Evolutionary conservation across 2,329 filamentous ascomycete genomes (phyloP).

Genomic region (Talaromyces amestolkiae): DNA sequence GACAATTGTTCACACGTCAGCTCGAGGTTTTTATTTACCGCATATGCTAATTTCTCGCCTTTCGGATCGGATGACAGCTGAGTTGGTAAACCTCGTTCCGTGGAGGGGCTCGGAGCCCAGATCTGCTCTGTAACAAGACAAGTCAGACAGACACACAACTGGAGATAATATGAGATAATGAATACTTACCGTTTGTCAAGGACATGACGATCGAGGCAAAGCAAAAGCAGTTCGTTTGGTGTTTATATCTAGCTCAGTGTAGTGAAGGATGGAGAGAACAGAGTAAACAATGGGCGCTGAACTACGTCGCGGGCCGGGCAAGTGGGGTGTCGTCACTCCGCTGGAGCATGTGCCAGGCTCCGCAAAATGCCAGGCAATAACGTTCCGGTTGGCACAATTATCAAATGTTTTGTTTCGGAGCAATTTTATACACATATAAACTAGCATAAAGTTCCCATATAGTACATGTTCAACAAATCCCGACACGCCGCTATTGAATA

Average conservation of each 20-base stretch:
- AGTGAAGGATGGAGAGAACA: background rate
- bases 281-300: background rate
- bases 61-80: constrained; percentile 84
- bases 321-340: constrained; percentile 5
- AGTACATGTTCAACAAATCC: constrained; percentile 5
- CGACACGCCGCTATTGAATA: background rate
- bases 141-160: constrained; percentile 6
- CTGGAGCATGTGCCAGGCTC: background rate
- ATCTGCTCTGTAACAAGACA: constrained; percentile 58
- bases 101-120: constrained; percentile 80
- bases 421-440: background rate
- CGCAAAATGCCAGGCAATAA: background rate
- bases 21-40: constrained; percentile 56
- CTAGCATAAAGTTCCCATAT: background rate
- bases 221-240: background rate
- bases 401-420: background rate
- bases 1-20: background rate
- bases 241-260: background rate
- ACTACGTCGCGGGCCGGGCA: background rate
- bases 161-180: background rate
- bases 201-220: constrained; percentile 34
- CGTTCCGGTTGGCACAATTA: background rate
- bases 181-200: constrained; percentile 43
- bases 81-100: constrained; percentile 80
- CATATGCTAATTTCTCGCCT: constrained; percentile 88